Evolutionary conservation across 73 alveolate species (phyloP).

Genomic region (Tetrahymena borealis): DNA sequence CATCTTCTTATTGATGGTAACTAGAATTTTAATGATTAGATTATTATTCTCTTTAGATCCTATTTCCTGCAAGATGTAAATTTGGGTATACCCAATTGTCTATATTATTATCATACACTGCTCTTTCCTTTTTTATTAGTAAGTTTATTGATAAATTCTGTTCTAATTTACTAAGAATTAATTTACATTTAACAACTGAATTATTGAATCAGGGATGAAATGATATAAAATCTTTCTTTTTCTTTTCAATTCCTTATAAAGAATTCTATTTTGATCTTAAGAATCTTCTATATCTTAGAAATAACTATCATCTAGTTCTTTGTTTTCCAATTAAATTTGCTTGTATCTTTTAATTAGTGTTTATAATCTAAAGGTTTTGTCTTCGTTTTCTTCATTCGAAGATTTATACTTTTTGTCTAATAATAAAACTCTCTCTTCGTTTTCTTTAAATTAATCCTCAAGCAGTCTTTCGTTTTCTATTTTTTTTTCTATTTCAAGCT

Average conservation of each 20-base stretch:
- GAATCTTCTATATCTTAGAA: background rate
- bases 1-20: too few species aligned
- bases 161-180: too few species aligned
- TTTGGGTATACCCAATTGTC: too few species aligned
- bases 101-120: too few species aligned
- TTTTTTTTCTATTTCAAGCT: conserved; percentile 24
- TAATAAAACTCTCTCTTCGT: background rate
- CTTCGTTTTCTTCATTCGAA: background rate
- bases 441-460: conserved; percentile 30
- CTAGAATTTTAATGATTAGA: too few species aligned
- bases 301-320: background rate
- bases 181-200: too few species aligned
- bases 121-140: too few species aligned
- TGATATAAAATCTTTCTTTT: background rate
- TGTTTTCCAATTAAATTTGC: background rate
- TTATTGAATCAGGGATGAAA: background rate
- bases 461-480: conserved; percentile 27
- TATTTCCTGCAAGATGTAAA: too few species aligned
- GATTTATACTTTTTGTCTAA: background rate
- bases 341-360: conserved; percentile 3
- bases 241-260: background rate
- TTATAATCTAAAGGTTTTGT: background rate
- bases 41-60: too few species aligned
- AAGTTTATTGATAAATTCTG: too few species aligned
- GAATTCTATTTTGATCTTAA: background rate